Evolutionary conservation across 1,284 basidiomycete species (phyloP), one percentile per base, ranked within the genome.

Genomic region (Caloboletus inedulis): DNA sequence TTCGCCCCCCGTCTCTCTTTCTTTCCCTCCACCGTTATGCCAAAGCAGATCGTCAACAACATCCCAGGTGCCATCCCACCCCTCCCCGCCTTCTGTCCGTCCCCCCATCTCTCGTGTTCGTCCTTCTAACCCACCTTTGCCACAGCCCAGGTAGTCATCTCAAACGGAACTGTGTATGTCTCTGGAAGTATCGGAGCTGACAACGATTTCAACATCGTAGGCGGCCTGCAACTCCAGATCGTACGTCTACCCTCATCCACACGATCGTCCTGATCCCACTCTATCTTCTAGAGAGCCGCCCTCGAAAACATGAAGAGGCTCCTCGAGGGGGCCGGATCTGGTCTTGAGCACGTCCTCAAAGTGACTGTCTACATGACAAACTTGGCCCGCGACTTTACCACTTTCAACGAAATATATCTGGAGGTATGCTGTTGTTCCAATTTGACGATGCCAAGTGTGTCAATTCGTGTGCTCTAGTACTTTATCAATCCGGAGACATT

Each of bases 181-280:
- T 85, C 82, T 13, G 84, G 84, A 19, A 82, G 77, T 60, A 77
- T 86, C 46, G 83, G 83, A 9, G 77, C 73, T 39, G 72, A 73
- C 39, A 70, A 70, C 9, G 75, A 83, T 21, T 72, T 74, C 45
- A 73, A 72, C 46, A 64, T 86, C 25, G 74, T 82, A 7, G 81
- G 81, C 3, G 79, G 79, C 0, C 18, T 68, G n/a, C 50, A 52
- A 21, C 30, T 10, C 65, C 62, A 78, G 59, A 60, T 71, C 73
- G 58, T 80, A 77, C 6, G 77, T 78, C 74, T 8, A 12, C 16
- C 33, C 14, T 2, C 10, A 6, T 25, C 4, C 51, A 7, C 10
- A 25, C 36, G 51, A 39, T 49, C 51, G 7, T 34, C 18, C 23
- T 12, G 13, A 44, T 27, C 7, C 76, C 59, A 75, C 74, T 54